A percentile compares a stretch with the other conserved stretches of the same genome.
Conservation (phyloP, 208 protist genomes). For the Crithidia thermophila region DNA sequence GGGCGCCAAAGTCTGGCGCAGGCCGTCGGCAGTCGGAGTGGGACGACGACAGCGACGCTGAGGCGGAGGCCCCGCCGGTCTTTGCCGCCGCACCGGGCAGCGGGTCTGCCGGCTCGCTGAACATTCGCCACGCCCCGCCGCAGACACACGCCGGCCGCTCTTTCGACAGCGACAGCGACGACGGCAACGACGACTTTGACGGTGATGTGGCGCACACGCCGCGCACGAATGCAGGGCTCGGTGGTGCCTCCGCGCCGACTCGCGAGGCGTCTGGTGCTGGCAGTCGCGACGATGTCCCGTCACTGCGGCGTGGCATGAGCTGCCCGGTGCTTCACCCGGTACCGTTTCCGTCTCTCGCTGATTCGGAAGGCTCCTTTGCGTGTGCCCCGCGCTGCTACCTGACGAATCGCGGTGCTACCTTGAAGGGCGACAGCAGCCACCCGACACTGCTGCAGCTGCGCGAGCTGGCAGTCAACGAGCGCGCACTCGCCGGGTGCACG, state of each 20-base stretch:
- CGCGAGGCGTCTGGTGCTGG: background rate
- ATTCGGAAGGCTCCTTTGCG: conserved; percentile 21
- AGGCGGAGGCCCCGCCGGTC: conserved; percentile 8
- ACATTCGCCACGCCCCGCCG: background rate
- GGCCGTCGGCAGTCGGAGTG: conserved; percentile 41
- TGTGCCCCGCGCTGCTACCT: conserved; percentile 68
- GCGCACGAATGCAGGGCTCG: background rate
- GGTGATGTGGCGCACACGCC: background rate
- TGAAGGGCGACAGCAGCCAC: conserved; percentile 17
- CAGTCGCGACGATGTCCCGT: background rate
- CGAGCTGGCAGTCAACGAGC: conserved; percentile 37
- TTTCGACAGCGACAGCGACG: conserved; percentile 59
- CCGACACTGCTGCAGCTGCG: conserved; percentile 47
- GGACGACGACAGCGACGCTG: conserved; percentile 60
- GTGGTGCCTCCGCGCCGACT: background rate
- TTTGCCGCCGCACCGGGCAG: too few relatives aligned
- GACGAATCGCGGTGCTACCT: conserved; percentile 47
- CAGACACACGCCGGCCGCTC: conserved; percentile 7
- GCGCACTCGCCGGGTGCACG: conserved; percentile 8
- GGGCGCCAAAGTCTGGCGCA: too few relatives aligned
- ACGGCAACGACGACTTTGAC: conserved; percentile 10
- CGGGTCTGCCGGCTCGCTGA: too few relatives aligned
- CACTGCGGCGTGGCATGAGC: conserved; percentile 1
- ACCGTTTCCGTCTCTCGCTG: conserved; percentile 59
- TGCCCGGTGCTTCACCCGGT: conserved; percentile 40